These are phyloP conservation scores for Metarhizium rileyi DNA, from an alignment of 2,329 filamentous ascomycete species.

Conservation along the genomic window DNA sequence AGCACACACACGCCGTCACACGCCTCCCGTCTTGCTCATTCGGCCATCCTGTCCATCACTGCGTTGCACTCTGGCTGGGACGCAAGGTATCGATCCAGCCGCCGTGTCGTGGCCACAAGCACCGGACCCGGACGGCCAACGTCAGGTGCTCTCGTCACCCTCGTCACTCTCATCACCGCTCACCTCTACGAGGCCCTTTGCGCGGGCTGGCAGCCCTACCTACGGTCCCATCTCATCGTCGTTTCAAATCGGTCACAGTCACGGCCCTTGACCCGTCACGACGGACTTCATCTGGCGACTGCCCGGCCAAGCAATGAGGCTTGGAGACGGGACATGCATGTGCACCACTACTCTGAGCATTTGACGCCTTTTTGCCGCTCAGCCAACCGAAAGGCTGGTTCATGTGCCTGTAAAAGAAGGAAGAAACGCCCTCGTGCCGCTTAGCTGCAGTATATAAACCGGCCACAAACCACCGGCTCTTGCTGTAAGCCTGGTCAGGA, in stretches of 20 bases:
- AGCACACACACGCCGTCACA: background rate
- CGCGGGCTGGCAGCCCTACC: background rate
- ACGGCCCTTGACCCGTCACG: conserved; percentile 16
- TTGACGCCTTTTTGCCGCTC: background rate
- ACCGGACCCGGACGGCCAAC: background rate
- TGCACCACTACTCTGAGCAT: background rate
- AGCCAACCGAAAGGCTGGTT: background rate
- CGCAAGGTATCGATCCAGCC: background rate
- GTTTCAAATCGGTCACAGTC: background rate
- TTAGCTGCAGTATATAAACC: background rate
- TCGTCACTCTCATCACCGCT: background rate
- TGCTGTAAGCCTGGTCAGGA: too few relatives aligned
- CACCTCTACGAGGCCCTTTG: background rate
- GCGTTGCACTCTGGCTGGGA: background rate
- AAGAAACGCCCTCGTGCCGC: background rate
- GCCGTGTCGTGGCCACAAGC: background rate
- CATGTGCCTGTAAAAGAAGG: too few relatives aligned
- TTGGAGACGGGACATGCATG: conserved; percentile 2
- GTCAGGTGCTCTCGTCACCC: conserved; percentile 2
- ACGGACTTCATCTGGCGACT: conserved; percentile 12
- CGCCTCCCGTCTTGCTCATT: background rate
- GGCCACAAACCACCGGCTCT: background rate
- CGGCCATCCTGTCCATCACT: background rate
- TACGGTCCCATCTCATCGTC: background rate
- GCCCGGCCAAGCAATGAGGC: background rate